phyloP scores from a whole-genome alignment of 345 rosid genomes.

The Moringa oleifera region DNA sequence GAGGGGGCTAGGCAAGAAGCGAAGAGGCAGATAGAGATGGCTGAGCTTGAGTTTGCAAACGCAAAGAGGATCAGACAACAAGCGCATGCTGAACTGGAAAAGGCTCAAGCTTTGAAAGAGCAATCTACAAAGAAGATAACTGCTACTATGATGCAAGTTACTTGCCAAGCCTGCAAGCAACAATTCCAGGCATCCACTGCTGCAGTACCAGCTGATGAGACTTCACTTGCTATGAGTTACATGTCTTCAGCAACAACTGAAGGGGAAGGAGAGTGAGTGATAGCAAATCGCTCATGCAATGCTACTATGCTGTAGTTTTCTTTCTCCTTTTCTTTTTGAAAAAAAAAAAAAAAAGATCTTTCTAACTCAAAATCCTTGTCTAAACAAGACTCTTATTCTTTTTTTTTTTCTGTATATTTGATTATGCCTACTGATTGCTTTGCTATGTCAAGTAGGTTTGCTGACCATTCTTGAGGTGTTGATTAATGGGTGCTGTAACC shows the following conservation, averaged over 20 bases:
- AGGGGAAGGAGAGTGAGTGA: constrained; percentile 44
- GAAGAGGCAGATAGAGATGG: constrained; percentile 67
- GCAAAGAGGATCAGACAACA: constrained; percentile 72
- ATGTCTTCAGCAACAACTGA: constrained; percentile 79
- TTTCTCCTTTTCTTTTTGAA: no score
- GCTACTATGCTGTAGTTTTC: no score
- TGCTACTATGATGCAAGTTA: constrained; percentile 56
- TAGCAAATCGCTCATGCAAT: no score
- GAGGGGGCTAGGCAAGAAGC: constrained; percentile 69
- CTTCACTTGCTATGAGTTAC: constrained; percentile 70
- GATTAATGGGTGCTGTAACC: constrained; percentile 2
- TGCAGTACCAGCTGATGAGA: constrained; percentile 46
- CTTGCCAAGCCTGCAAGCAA: constrained; percentile 72
- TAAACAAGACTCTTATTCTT: background rate
- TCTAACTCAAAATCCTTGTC: background rate
- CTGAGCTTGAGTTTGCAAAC: constrained; percentile 62
- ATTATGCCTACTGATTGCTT: constrained; percentile 14
- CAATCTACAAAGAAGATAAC: constrained; percentile 67
- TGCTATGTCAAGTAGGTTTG: constrained; percentile 12
- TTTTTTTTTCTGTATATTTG: background rate
- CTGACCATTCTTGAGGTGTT: constrained; percentile 18
- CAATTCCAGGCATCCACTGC: constrained; percentile 45
- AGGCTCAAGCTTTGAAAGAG: constrained; percentile 57
- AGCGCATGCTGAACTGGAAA: constrained; percentile 65
- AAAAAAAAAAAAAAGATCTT: background rate